Conservation (phyloP, 257 asterid genomes). For the Ehretia macrophylla region DNA sequence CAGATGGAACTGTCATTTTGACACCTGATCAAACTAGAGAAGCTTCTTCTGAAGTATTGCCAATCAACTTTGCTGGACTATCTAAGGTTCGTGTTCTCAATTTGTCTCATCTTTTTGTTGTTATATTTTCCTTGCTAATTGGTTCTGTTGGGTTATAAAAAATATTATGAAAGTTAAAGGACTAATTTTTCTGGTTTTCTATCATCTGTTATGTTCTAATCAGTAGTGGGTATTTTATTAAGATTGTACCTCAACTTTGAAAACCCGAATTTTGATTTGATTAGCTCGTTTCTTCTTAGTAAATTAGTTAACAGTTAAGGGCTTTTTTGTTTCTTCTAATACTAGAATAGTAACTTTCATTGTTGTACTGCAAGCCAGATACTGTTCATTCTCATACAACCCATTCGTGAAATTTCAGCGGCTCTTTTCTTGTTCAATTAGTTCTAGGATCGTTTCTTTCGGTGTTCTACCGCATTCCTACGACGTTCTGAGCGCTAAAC, state of each 20-base stretch:
- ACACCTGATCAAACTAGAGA: slow-evolving; percentile 83
- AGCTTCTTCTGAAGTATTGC: slow-evolving; percentile 75
- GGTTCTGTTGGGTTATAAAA: neutral
- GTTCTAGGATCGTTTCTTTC: neutral
- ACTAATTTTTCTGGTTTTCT: neutral
- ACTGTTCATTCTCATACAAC: neutral
- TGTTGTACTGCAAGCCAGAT: neutral
- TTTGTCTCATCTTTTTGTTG: neutral
- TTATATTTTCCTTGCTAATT: neutral
- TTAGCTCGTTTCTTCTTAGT: no score
- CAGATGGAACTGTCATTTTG: slow-evolving; percentile 67
- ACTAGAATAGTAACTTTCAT: no score
- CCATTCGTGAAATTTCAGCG: neutral
- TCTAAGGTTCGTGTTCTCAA: slow-evolving; percentile 53
- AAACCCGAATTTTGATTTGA: no score
- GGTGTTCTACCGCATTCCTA: neutral
- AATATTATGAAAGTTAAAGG: neutral
- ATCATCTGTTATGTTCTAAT: neutral
- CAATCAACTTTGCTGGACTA: slow-evolving; percentile 79
- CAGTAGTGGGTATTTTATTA: no score
- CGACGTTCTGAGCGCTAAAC: neutral
- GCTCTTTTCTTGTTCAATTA: neutral
- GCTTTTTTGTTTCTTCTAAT: no score
- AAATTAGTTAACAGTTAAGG: no score
- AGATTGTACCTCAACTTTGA: no score